Evolutionary conservation across 1,284 basidiomycete species (phyloP).

Genomic region (Cryptococcus floricola): DNA sequence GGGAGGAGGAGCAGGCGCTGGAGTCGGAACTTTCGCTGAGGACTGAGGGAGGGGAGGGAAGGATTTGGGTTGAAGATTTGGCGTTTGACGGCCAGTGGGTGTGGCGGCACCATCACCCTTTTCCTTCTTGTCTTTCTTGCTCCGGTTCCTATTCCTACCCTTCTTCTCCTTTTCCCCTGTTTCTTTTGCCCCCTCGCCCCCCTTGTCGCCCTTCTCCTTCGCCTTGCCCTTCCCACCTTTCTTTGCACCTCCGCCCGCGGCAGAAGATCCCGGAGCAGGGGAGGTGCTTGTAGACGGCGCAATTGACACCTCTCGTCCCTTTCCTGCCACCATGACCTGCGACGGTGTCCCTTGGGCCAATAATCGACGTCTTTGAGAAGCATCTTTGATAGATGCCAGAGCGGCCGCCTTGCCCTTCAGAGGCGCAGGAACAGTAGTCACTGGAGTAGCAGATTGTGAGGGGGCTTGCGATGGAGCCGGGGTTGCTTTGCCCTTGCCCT

Average conservation of each 20-base stretch:
- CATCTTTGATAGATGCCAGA: constrained; percentile 31
- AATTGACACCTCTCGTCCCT: constrained; percentile 38
- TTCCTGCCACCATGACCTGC: constrained; percentile 36
- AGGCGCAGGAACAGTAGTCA: constrained; percentile 17
- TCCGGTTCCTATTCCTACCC: constrained; percentile 11
- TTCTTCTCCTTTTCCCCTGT: constrained; percentile 12
- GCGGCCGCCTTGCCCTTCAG: constrained; percentile 24
- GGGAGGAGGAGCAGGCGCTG: not conserved
- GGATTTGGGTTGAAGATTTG: not conserved
- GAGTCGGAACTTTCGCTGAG: not conserved
- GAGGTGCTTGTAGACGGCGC: constrained; percentile 4
- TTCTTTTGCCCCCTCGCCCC: not conserved
- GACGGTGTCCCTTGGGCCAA: constrained; percentile 18
- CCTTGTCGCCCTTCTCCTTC: not conserved
- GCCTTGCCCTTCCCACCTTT: constrained; percentile 1
- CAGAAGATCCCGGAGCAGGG: not conserved
- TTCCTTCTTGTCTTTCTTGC: constrained; percentile 7
- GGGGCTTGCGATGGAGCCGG: not conserved
- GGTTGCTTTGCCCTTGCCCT: constrained; percentile 6
- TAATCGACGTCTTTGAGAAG: constrained; percentile 31
- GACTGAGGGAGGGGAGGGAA: not conserved
- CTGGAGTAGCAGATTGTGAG: constrained; percentile 14
- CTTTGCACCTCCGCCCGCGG: constrained; percentile 1
- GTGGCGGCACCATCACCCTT: not conserved
- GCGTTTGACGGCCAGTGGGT: not conserved